Conservation (phyloP, 306 rosid genomes). For the Canavalia ensiformis region DNA sequence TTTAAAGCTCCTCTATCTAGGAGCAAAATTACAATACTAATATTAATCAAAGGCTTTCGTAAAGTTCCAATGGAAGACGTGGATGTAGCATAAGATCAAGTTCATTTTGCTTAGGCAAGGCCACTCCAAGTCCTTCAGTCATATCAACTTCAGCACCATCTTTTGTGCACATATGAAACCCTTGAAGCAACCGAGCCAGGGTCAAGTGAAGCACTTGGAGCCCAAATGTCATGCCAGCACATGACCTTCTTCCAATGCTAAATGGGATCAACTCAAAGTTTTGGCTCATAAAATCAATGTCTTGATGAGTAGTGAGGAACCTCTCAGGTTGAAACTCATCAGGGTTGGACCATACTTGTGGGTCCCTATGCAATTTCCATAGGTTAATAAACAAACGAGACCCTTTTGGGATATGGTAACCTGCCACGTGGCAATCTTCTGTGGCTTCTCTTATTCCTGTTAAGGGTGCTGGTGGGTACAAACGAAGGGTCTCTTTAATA, state of each 20-base stretch:
- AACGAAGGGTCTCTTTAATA: constrained; percentile 57
- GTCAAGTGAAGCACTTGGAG: constrained; percentile 54
- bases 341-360: constrained; percentile 53
- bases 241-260: constrained; percentile 60
- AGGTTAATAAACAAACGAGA: constrained; percentile 54
- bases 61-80: constrained; percentile 53
- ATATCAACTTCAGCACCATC: constrained; percentile 42
- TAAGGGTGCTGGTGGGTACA: constrained; percentile 64
- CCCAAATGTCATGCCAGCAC: constrained; percentile 54
- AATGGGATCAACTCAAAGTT: constrained; percentile 53
- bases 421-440: constrained; percentile 48
- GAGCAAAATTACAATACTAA: no score
- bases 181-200: constrained; percentile 59
- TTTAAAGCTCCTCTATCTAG: no score
- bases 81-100: constrained; percentile 51
- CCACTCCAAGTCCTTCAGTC: constrained; percentile 59
- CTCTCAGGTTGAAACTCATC: constrained; percentile 57
- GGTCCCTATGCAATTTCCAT: constrained; percentile 58
- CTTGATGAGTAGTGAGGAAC: constrained; percentile 33
- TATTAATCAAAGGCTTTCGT: constrained; percentile 43
- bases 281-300: constrained; percentile 34
- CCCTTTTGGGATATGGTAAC: constrained; percentile 53
- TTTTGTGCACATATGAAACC: constrained; percentile 42
- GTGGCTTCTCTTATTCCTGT: constrained; percentile 57
- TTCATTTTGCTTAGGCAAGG: constrained; percentile 50